Percentiles rank a stretch among this genome's conserved stretches.
Evolutionary conservation across 1,139 yeast genomes (phyloP).

Genomic region (Taphrina sp.): DNA sequence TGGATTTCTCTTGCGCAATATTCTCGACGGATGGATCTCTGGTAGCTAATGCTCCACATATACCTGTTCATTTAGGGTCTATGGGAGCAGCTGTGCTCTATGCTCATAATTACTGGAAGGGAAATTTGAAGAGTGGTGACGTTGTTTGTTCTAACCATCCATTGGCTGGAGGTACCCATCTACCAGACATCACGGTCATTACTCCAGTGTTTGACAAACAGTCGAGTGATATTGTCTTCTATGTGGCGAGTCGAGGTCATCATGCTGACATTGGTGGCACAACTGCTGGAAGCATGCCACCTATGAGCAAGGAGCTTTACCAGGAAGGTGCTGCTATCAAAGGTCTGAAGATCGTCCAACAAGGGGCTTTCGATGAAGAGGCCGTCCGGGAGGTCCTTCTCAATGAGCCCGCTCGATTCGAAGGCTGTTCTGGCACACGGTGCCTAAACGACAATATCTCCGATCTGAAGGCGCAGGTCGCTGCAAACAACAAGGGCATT

Average conservation of each 20-base stretch:
- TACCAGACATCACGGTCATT: conserved; percentile 69
- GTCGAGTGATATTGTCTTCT: conserved; percentile 50
- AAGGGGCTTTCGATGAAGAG: conserved; percentile 58
- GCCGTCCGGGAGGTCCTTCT: conserved; percentile 51
- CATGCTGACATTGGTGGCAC: conserved; percentile 70
- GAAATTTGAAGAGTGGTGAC: conserved; percentile 58
- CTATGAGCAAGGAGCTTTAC: conserved; percentile 58
- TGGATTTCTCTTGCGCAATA: conserved; percentile 74
- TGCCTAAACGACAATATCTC: conserved; percentile 59
- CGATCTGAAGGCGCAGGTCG: conserved; percentile 65
- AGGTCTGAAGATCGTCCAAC: conserved; percentile 56
- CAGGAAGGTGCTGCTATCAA: conserved; percentile 65
- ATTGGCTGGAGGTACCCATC: conserved; percentile 68
- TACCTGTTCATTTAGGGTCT: conserved; percentile 76
- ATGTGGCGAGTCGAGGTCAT: conserved; percentile 66
- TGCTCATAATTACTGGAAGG: conserved; percentile 61
- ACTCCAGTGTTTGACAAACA: conserved; percentile 72
- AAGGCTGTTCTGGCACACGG: conserved; percentile 63
- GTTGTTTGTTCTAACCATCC: conserved; percentile 71
- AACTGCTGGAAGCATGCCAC: conserved; percentile 66
- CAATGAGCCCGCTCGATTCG: conserved; percentile 54
- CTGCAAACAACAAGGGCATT: conserved; percentile 66
- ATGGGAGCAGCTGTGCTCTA: conserved; percentile 70
- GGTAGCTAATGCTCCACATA: conserved; percentile 77
- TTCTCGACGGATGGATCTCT: conserved; percentile 66